Evolutionary conservation across 805 yeast genomes (phyloP), one percentile per base, ranked within the genome.

Genomic region (Cyberlindnera lachancei): DNA sequence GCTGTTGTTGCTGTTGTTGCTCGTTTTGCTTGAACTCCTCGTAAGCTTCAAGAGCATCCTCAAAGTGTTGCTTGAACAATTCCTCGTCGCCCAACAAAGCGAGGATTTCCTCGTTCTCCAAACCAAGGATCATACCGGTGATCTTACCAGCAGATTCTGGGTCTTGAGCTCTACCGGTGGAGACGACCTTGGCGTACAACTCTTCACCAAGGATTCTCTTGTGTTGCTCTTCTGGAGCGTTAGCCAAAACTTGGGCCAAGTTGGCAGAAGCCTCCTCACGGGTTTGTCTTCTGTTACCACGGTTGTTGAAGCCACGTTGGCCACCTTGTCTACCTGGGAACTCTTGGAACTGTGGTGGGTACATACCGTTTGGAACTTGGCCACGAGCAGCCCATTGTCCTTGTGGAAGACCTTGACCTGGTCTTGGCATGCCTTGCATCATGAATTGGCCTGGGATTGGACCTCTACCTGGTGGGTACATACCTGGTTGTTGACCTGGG

Each of bases 131-230:
- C 97, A 92, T 92, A 70, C 97, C 96, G 47, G 98, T 92, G 61
- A 92, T 85, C 72, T 88, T 90, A 68, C 96, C 95, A 48, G 96
- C 96, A 55, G 95, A 86, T 66, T 87, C 95, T 38, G 81, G 82
- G 57, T 87, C 94, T 52, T 78, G 77, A 53, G 88, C 85, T 67
- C 82, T 82, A 55, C 85, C 87, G 43, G 84, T 77, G 47, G 87
- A 77, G 46, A 80, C 78, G 55, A 92, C 82, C 75, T 79, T 84
- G 57, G 94, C 87, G 75, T 90, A 92, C 58, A 92, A 73, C 59
- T 87, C 94, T 74, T 92, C 96, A 68, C 98, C 98, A 59, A 92
- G 75, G 58, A 87, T 75, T 75, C 94, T 90, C 85, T 90, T 90
- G 72, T 87, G 95, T 66, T 84, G 90, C 58, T 81, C 92, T 56